Base-by-base conservation (phyloP, 192 early-diverging fungal species). In the Umbelopsis vinacea region DNA sequence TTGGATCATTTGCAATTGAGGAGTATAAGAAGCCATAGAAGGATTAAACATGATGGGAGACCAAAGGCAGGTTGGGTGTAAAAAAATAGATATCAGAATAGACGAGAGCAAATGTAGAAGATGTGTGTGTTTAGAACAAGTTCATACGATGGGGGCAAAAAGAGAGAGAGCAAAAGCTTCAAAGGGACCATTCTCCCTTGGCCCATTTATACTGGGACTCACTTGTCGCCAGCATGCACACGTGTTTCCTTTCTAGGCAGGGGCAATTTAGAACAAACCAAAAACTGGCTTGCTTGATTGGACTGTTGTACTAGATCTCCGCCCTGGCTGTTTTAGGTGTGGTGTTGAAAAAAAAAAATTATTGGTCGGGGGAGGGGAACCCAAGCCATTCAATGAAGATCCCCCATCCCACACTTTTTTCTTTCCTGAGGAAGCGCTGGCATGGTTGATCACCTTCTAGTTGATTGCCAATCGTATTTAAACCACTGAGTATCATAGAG, bases 201-300 rank as follows among this genome's bases (percentile, higher is more conserved):
- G 35, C 57, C 26, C 57, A 63, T 63, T 63, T 63, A 63, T 63
- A 63, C 57, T 37, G 26, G 24, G 17, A 19, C 33, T 63, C 19
- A 5, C 57, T n/a, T 12, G 17, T 35, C 40, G 40, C 40, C 40
- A 43, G 40, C 40, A 43, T 43, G 40, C 40, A 63, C 57, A 63
- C 57, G 57, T 63, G 57, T 63, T 63, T 63, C 57, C 57, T 37
- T 63, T 63, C 57, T 63, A 63, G 57, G 57, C 33, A 63, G 57
- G 57, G 57, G 57, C 33, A 63, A 63, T 63, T 63, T 63, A 63
- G 29, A 63, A 26, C 33, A 63, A 14, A 63, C 24, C 29, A 22
- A 29, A 63, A 12, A 6, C 57, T 21, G 40, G 40, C 40, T 43
- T 43, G 40, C 40, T 43, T 43, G 40, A 63, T 63, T 63, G 57